Conservation (phyloP, 1,284 basidiomycete species). For the Lentinus polychrous region DNA sequence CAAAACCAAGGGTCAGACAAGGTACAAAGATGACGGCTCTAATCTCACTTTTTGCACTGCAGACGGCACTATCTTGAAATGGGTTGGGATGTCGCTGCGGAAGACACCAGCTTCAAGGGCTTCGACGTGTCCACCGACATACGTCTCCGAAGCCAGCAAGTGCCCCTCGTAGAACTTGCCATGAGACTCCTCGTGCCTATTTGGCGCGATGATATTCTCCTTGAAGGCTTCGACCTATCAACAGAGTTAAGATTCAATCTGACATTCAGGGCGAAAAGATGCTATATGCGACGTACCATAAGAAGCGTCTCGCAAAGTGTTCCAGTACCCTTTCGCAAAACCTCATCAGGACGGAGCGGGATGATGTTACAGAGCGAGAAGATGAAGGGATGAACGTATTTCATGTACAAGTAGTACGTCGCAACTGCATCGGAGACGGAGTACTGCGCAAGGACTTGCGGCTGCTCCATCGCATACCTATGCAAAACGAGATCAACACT, state of each 20-base stretch:
- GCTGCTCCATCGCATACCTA: constrained; percentile 95
- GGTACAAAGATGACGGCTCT: neutral
- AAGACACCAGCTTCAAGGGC: constrained; percentile 98
- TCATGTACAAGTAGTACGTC: constrained; percentile 99
- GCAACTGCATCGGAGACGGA: constrained; percentile 99
- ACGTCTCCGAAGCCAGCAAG: constrained; percentile 93
- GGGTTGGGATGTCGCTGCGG: constrained; percentile 89
- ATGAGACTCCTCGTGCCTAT: constrained; percentile 90
- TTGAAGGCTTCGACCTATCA: constrained; percentile 90
- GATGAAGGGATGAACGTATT: constrained; percentile 99
- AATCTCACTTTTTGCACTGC: constrained; percentile 78
- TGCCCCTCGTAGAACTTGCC: constrained; percentile 96
- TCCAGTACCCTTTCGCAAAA: constrained; percentile 92
- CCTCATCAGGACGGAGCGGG: constrained; percentile 94
- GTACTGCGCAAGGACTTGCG: constrained; percentile 92
- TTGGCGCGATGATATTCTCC: constrained; percentile 95
- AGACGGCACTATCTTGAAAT: constrained; percentile 91
- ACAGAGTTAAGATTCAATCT: neutral
- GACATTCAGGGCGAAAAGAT: neutral
- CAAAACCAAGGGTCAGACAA: constrained; percentile 9
- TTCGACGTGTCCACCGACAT: constrained; percentile 98
- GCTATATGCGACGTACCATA: constrained; percentile 65
- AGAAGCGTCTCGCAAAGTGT: constrained; percentile 96
- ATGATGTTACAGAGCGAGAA: constrained; percentile 99
- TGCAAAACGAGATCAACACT: neutral